Evolutionary conservation across 1,284 basidiomycete genomes (phyloP).

Genomic region (Leucoagaricus sp.): DNA sequence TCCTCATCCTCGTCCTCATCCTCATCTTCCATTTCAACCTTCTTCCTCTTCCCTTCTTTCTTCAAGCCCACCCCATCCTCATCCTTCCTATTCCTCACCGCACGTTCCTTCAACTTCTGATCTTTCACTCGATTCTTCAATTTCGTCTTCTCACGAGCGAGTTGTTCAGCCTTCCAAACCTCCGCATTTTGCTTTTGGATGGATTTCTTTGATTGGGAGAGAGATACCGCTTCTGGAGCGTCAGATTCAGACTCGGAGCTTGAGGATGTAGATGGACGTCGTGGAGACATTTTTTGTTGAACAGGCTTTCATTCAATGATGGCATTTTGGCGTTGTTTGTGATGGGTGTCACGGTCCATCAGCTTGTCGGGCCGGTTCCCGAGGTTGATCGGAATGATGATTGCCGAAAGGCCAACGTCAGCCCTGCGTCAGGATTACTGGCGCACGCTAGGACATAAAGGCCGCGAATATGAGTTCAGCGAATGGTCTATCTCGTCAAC

Average conservation of each 20-base stretch:
- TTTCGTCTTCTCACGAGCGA: conserved; percentile 1
- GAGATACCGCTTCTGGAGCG: conserved; percentile 47
- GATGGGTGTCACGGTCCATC: neutral
- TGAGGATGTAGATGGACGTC: neutral
- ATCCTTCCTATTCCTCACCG: conserved; percentile 23
- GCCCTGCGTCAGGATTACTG: no score
- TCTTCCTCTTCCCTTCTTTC: conserved; percentile 14
- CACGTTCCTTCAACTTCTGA: conserved; percentile 15
- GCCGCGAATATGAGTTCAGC: no score
- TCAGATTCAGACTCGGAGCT: conserved; percentile 22
- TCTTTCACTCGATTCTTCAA: conserved; percentile 13
- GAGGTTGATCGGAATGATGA: no score
- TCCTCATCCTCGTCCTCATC: conserved; percentile 19
- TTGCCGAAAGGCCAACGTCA: no score
- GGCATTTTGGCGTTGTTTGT: neutral
- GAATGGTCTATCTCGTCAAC: no score
- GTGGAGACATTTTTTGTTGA: conserved; percentile 11
- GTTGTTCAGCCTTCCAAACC: conserved; percentile 16
- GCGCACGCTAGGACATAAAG: no score
- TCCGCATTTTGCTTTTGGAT: conserved; percentile 33
- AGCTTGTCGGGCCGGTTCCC: no score
- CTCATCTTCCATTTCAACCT: neutral
- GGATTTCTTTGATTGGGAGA: conserved; percentile 41
- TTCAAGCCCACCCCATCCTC: conserved; percentile 15
- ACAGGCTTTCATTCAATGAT: neutral